A percentile compares a stretch with the other conserved stretches of the same genome.
phyloP scores from a whole-genome alignment of 129 eudicot genomes.

The Lactuca sativa region DNA sequence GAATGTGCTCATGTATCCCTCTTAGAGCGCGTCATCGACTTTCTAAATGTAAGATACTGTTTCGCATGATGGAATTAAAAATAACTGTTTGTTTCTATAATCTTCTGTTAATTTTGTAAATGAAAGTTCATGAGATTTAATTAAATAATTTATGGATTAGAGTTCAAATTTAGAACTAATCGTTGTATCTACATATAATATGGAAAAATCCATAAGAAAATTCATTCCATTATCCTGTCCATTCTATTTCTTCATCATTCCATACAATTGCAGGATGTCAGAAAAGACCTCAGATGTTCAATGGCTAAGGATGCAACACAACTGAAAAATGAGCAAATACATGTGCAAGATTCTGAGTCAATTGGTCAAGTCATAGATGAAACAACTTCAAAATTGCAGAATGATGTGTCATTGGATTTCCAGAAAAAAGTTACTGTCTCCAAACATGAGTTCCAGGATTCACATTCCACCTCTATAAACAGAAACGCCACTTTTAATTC shows the following conservation, averaged over 20 bases:
- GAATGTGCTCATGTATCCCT: constrained; percentile 89
- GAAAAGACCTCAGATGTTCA: constrained; percentile 80
- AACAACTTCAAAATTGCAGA: constrained; percentile 2
- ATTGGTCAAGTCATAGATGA: constrained; percentile 7
- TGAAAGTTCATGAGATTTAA: too few relatives aligned
- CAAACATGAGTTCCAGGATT: constrained; percentile 50
- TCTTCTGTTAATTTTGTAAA: too few relatives aligned
- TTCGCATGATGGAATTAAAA: too few relatives aligned
- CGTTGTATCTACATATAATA: too few relatives aligned
- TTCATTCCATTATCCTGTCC: too few relatives aligned
- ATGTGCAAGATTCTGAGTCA: constrained; percentile 34
- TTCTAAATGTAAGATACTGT: constrained; percentile 65
- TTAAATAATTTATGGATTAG: too few relatives aligned
- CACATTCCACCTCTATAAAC: constrained; percentile 32
- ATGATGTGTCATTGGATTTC: constrained; percentile 61
- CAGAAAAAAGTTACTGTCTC: constrained; percentile 71
- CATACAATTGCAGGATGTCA: constrained; percentile 50
- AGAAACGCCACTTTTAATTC: constrained; percentile 36
- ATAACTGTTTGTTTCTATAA: neutral
- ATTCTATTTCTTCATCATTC: too few relatives aligned
- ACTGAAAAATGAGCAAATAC: constrained; percentile 73
- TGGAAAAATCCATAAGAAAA: too few relatives aligned
- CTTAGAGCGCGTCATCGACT: constrained; percentile 71
- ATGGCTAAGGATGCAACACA: constrained; percentile 92
- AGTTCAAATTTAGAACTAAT: too few relatives aligned